Evolutionary conservation across 257 asterid genomes (phyloP), one percentile per base, ranked within the genome.

Genomic region (Nicotiana otophora): DNA sequence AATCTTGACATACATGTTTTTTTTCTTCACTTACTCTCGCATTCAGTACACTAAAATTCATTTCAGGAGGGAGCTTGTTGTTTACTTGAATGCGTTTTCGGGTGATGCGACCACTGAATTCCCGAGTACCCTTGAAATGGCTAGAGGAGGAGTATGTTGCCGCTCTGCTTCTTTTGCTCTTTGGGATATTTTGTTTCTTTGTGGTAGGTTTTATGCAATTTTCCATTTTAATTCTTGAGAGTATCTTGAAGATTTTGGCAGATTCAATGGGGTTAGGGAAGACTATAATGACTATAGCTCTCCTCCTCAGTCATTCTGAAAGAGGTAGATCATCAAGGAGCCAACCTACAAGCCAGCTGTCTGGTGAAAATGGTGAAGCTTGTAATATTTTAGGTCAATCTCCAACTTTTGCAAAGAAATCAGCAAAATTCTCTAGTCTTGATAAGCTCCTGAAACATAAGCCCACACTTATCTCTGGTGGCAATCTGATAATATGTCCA

Each of bases 251-350:
- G 99, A 96, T 96, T 86, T 87, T 94, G 91, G 99, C 99, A 88
- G 99, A 96, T 90, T 84, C 98, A 51, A 96, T 96, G 99, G 99
- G 99, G 85, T 98, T 96, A 76, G 99, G 99, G 86, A 96, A 96
- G 90, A 96, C 99, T 77, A 89, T 96, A 84, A 96, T 96, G 99
- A 90, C 98, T 53, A 86, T 96, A 85, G 83, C 99, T 78, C 98
- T 96, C 86, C 98, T 96, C 84, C 97, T 96, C 54, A 86, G 91
- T 5, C 89, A 81, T 83, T 85, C 95, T 17, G 98, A 76, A 87
- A 93, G 88, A 85, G 90, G 92, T 77, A 90, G 94, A 86, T 85
- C 89, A 61, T 62, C 85, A 81, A 86, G 88, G 82, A 84, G 88
- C 82, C 84, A 88, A 74, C 85, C 88, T 78, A 81, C 91, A 54